Base-by-base conservation (phyloP, 75 land plant species). In the Pinus tabuliformis region DNA sequence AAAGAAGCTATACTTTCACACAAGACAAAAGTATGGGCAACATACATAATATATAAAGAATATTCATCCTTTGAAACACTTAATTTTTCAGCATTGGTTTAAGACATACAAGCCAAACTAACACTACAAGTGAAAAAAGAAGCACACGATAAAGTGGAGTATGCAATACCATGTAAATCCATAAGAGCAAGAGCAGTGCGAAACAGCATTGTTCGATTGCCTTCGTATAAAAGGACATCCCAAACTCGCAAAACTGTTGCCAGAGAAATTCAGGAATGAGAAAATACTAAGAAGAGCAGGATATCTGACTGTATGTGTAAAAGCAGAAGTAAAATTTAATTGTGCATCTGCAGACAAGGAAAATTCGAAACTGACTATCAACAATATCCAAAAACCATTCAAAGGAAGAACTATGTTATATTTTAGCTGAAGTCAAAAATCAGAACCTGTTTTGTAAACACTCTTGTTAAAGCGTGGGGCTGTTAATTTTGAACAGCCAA, bases 191-290 rank as follows among this genome's bases (percentile, higher is more conserved):
- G 88, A 45, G 85, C 85, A 72, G 85, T 86, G 24, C 85, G 70
- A 70, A 86, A 86, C 58, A 86, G 76, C 88, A 86, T 86, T 56
- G 56, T 73, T 17, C 82, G 85, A 75, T 82, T 79, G 59, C 85
- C 85, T 72, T 86, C 85, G 60, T 58, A 86, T 39, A 86, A 75
- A 15, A 86, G 78, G 58, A 82, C 87, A 79, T 86, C 87, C 87
- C 87, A 86, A 22, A 86, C 85, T 80, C 85, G 70, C 61, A 86
- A 73, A 62, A 86, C 85, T 82, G 85, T 76, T 62, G 30, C 36
- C 21, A 49, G 11, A 45, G 54, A 49, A 49, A 49, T 9, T 49
- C 54, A 9, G 54, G 12, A 49, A 49, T 49, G 54, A 49, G 54
- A 49, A 11, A 9, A 49, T 11, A 49, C 54, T 49, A 9, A 49